phyloP scores from a whole-genome alignment of 106 monocot species.

The Dactylorhiza incarnata region DNA sequence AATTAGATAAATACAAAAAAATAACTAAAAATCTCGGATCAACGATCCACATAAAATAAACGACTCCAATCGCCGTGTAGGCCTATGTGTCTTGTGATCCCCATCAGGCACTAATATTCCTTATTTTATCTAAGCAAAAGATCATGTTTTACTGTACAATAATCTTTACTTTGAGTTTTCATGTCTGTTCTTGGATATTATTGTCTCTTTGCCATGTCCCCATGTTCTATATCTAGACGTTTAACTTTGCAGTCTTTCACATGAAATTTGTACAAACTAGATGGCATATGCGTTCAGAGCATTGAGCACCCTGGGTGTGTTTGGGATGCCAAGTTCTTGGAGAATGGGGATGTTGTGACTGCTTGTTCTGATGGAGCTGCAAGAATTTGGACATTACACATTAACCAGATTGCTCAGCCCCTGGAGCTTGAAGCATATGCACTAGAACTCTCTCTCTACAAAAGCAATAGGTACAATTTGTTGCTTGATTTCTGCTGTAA shows the following conservation, averaged over 20 bases:
- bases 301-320: conserved; percentile 97
- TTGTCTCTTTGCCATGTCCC: neutral
- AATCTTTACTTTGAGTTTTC: neutral
- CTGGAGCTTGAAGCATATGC: conserved; percentile 62
- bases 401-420: conserved; percentile 29
- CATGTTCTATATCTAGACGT: neutral
- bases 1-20: too few relatives aligned
- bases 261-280: conserved; percentile 27
- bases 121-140: neutral
- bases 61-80: too few relatives aligned
- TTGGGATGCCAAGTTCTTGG: conserved; percentile 94
- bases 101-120: neutral
- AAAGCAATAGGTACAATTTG: conserved; percentile 43
- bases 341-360: conserved; percentile 90
- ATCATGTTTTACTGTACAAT: neutral
- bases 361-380: conserved; percentile 86
- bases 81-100: too few relatives aligned
- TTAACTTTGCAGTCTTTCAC: neutral
- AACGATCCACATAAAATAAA: too few relatives aligned
- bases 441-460: conserved; percentile 51
- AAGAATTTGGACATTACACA: conserved; percentile 64
- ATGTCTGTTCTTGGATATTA: neutral
- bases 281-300: conserved; percentile 82
- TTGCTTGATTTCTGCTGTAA: neutral
- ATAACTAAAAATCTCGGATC: too few relatives aligned